phyloP scores from a whole-genome alignment of 1,139 yeast species.

The Hyphopichia khmerensis region DNA sequence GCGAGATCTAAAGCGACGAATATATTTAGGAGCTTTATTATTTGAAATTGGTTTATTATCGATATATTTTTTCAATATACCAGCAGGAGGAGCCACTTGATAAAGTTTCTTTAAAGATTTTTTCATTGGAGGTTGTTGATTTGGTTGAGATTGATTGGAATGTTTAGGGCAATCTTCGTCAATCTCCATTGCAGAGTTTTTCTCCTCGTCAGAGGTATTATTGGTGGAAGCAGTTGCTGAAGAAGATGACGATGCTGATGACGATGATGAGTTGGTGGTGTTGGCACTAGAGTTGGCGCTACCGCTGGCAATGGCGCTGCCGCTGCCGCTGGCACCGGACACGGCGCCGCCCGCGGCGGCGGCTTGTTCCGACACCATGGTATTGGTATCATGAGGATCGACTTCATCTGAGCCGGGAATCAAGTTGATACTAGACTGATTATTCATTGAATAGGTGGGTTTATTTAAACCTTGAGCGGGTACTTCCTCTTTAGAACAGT shows the following conservation, averaged over 20 bases:
- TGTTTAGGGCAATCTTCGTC: neutral
- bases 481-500: no score
- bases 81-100: slow-evolving; percentile 1
- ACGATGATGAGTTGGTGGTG: no score
- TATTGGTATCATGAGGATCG: neutral
- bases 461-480: no score
- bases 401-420: neutral
- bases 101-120: slow-evolving; percentile 1
- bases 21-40: slow-evolving; percentile 35
- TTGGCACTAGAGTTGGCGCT: no score
- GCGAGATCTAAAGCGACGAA: slow-evolving; percentile 41
- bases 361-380: neutral
- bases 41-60: slow-evolving; percentile 8
- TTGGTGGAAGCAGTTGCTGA: no score
- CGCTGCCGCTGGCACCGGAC: neutral
- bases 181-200: no score
- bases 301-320: no score
- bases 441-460: neutral
- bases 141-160: neutral
- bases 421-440: neutral
- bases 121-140: neutral
- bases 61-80: slow-evolving; percentile 3
- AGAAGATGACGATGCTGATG: no score
- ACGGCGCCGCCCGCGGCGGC: neutral
- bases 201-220: no score